Evolutionary conservation across 371 early-diverging fungal species (phyloP).

Genomic region (Mortierella sp.): DNA sequence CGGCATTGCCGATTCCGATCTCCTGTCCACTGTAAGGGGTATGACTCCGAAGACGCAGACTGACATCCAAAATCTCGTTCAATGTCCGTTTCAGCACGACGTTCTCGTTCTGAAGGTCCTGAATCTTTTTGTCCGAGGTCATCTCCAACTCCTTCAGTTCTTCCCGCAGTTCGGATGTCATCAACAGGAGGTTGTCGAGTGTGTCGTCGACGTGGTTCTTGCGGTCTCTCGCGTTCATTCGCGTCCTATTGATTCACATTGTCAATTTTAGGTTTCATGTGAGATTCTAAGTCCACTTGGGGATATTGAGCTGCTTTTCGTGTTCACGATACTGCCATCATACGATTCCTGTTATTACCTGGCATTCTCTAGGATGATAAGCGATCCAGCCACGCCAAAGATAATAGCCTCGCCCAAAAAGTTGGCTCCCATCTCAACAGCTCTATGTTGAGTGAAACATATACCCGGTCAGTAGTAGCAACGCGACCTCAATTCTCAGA

Average conservation of each 20-base stretch:
- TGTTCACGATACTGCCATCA: not conserved
- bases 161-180: conserved; percentile 60
- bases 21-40: conserved; percentile 65
- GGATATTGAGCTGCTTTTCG: not conserved
- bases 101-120: conserved; percentile 66
- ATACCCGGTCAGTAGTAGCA: not conserved
- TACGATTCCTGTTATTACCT: conserved; percentile 48
- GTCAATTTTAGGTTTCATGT: not conserved
- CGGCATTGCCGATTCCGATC: conserved; percentile 46
- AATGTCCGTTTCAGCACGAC: conserved; percentile 62
- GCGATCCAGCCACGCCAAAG: conserved; percentile 85
- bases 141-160: conserved; percentile 59
- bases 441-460: conserved; percentile 59
- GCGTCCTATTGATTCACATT: conserved; percentile 65
- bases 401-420: conserved; percentile 90
- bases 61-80: conserved; percentile 70
- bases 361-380: conserved; percentile 79
- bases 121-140: conserved; percentile 55
- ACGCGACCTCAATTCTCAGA: not conserved
- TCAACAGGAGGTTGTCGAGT: conserved; percentile 72
- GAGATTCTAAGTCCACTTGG: not conserved
- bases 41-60: conserved; percentile 67
- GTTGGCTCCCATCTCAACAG: conserved; percentile 91
- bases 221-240: conserved; percentile 72
- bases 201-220: conserved; percentile 80